Evolutionary conservation across 257 asterid species (phyloP), one percentile per base, ranked within the genome.

Genomic region (Petrea volubilis): DNA sequence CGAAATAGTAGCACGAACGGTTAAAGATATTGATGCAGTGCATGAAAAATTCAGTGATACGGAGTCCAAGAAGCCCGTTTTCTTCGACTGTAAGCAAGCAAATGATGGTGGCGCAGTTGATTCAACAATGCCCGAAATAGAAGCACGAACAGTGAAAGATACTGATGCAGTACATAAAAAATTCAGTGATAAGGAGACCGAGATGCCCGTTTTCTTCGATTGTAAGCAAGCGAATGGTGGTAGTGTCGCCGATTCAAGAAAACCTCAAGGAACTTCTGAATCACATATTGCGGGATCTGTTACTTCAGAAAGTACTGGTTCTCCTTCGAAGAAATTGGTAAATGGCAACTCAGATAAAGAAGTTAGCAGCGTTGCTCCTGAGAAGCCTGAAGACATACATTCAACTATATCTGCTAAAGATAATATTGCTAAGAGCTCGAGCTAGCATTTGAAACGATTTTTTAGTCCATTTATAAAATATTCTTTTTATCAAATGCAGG

Each of bases 191-290:
- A 34, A 25, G 49, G 76, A 61, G 18, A 51, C 15, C 12, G 53
- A 70, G 49, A 65, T 60, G 15, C 43, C 79, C 28, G 59, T 29
- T 49, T 49, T 56, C 57, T 25, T 57, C 67, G 72, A 65, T 31
- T 40, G 43, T 12, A 41, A 55, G 12, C 14, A 14, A 33, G 25
- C 36, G n/a, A n/a, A n/a, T 7, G 18, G 65, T 68, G 56, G 43
- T 46, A 62, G 7, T 72, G 59, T n/a, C 49, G 53, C 9, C 34
- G 83, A 63, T 27, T 46, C 66, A 20, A 23, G 53, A 68, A 73
- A 72, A 8, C 27, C 23, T 28, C 59, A 57, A 50, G 81, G 51
- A 72, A 55, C 76, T 72, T 73, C 74, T 18, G 79, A 78, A 51
- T 70, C 72, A 64, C 79, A 44, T 73, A 66, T 36, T 25, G 44